Evolutionary conservation across 768 basidiomycete genomes (phyloP).

Genomic region (Mycena haematopus): DNA sequence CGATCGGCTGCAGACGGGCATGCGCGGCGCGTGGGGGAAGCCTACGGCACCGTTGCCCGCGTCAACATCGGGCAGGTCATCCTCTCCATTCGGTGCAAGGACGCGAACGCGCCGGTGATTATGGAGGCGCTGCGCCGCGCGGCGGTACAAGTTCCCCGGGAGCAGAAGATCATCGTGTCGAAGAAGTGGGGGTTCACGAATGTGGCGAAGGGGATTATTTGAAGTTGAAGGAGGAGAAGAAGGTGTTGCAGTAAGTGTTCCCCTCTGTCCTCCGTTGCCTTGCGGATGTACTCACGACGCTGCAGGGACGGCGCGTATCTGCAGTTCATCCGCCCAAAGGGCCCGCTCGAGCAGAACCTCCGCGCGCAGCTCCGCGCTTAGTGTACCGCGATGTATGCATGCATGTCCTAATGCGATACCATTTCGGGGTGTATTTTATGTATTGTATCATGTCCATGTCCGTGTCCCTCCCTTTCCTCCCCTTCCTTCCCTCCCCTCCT

Average conservation of each 20-base stretch:
- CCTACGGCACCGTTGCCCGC: slow-evolving; percentile 94
- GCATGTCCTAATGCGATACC: neutral
- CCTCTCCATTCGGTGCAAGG: slow-evolving; percentile 87
- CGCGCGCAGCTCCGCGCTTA: slow-evolving; percentile 82
- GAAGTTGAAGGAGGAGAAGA: slow-evolving; percentile 89
- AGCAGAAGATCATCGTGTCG: slow-evolving; percentile 94
- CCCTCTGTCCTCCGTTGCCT: neutral
- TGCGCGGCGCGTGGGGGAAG: slow-evolving; percentile 99
- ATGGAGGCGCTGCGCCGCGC: slow-evolving; percentile 97
- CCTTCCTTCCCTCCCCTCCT: too few species aligned
- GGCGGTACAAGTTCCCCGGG: slow-evolving; percentile 99
- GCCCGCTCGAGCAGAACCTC: slow-evolving; percentile 84
- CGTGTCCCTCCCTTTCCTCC: too few species aligned
- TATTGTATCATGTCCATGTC: neutral
- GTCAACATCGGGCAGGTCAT: slow-evolving; percentile 98
- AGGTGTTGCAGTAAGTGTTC: slow-evolving; percentile 72
- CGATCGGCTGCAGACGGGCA: slow-evolving; percentile 95
- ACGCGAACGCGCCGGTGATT: slow-evolving; percentile 83
- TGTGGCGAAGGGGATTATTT: slow-evolving; percentile 89
- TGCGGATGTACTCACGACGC: neutral
- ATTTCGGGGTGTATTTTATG: slow-evolving; percentile 6
- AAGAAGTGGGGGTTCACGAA: slow-evolving; percentile 99
- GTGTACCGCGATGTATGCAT: slow-evolving; percentile 12
- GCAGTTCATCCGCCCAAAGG: slow-evolving; percentile 90
- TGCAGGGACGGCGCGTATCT: slow-evolving; percentile 92